Base-by-base conservation (phyloP, 176 grass and related monocot genomes). In the Bonia amplexicaulis region DNA sequence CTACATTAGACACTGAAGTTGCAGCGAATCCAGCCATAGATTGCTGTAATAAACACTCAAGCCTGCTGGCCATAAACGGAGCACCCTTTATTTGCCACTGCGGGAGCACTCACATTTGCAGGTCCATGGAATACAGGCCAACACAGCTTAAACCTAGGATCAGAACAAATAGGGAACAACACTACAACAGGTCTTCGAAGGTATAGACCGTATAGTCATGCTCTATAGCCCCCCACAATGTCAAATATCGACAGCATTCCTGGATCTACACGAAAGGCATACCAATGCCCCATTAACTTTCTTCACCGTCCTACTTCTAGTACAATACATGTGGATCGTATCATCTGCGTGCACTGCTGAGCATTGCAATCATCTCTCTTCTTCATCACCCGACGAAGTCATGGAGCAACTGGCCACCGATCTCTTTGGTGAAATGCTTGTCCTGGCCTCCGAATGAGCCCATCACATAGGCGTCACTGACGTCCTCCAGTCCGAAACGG, bases 401-500 rank as follows among this genome's bases (percentile, higher is more conserved):
- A 84, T 88, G 97, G 49, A 99, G 80, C 79, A 99, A 80, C 85
- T 92, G 92, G 44, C 92, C 82, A 9, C 93, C 85, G 3, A 90
- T 89, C 65, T 94, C 97, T 86, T 94, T 99, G 42, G 78, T 83
- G 39, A 96, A 99, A 29, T 93, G 96, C 39, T 93, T 70, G 65
- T 92, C 91, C 71, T 92, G 96, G 6, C 86, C 84, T 35, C 85
- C 91, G 1, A 96, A 96, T 1, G 93, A 89, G 6, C 91, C 79
- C 78, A 94, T 73, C 57, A 92, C 86, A 3, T 96, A 99, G 39
- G 90, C 81, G 16, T 99, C 96, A 0, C 89, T 91, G 41, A 93
- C 92, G 23, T 99, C 97, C 69, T 96, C 97, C 22, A 99, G 86
- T 2, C 93, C 97, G 33, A 99, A 99, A 1, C 92, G 86, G 51